phyloP scores from a whole-genome alignment of 768 basidiomycete species.

The Cyclocybe aegerita region DNA sequence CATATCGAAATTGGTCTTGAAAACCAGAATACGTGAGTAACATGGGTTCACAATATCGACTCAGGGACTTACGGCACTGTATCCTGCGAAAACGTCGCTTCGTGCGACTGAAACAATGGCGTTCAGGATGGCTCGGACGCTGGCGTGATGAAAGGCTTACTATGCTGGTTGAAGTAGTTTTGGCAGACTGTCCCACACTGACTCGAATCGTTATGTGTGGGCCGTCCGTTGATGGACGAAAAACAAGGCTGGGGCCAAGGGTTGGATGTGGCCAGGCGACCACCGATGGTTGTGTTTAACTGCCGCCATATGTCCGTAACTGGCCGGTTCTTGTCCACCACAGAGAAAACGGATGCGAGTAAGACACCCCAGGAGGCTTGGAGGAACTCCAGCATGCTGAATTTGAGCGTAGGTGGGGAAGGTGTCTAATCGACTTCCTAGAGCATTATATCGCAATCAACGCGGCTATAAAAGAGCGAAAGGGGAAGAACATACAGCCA shows the following conservation, averaged over 20 bases:
- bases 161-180: constrained; percentile 19
- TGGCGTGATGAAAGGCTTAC: constrained; percentile 4
- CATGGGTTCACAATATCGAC: background rate
- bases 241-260: constrained; percentile 22
- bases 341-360: no score
- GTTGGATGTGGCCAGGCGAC: constrained; percentile 14
- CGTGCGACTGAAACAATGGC: constrained; percentile 11
- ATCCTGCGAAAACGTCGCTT: constrained; percentile 16
- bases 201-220: constrained; percentile 3
- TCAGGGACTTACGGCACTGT: constrained; percentile 5
- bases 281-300: constrained; percentile 18
- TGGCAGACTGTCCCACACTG: constrained; percentile 15
- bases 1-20: constrained; percentile 50
- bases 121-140: background rate
- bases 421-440: no score
- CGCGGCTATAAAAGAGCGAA: no score
- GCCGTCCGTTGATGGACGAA: constrained; percentile 13
- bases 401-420: no score
- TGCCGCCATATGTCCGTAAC: no score
- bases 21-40: background rate
- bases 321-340: no score
- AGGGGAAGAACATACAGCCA: no score
- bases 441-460: no score
- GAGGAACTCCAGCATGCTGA: no score
- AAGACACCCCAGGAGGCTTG: no score